Evolutionary conservation across 768 basidiomycete species (phyloP).

Genomic region (Rhodotorula paludigena): DNA sequence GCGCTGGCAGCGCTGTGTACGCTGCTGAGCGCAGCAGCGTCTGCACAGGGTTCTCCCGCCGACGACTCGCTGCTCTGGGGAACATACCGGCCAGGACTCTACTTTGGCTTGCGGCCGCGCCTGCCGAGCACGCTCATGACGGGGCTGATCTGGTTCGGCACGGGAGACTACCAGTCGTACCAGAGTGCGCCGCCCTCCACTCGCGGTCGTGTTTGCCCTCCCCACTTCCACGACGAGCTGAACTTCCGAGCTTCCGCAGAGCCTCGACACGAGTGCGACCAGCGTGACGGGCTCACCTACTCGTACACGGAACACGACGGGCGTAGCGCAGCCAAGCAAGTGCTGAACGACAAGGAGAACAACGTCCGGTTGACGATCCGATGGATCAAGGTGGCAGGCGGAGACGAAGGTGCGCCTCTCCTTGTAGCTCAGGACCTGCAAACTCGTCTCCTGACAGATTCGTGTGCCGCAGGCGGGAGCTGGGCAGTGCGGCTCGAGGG

Average conservation of each 20-base stretch:
- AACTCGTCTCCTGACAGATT: too few relatives aligned
- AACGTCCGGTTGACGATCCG: constrained; percentile 80
- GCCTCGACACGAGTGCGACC: constrained; percentile 80
- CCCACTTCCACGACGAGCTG: not conserved
- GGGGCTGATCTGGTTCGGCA: constrained; percentile 90
- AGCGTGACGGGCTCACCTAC: constrained; percentile 75
- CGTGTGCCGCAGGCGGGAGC: constrained; percentile 59
- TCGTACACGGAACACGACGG: constrained; percentile 84
- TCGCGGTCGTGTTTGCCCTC: not conserved
- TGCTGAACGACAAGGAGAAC: constrained; percentile 71
- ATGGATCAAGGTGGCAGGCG: constrained; percentile 74
- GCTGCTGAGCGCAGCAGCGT: too few relatives aligned
- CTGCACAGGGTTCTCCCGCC: too few relatives aligned
- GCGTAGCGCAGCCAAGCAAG: constrained; percentile 76
- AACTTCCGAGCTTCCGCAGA: constrained; percentile 50
- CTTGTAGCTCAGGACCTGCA: too few relatives aligned
- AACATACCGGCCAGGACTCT: constrained; percentile 83
- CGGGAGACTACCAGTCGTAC: constrained; percentile 69
- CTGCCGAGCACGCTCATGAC: constrained; percentile 85
- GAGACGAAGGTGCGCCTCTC: constrained; percentile 56
- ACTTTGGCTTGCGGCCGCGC: constrained; percentile 82
- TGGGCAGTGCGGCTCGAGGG: constrained; percentile 84
- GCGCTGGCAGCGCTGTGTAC: too few relatives aligned
- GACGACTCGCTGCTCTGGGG: constrained; percentile 57
- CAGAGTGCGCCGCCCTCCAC: constrained; percentile 45